Conservation (phyloP, 2,329 filamentous ascomycete species). For the Arthrinium phaeospermum region DNA sequence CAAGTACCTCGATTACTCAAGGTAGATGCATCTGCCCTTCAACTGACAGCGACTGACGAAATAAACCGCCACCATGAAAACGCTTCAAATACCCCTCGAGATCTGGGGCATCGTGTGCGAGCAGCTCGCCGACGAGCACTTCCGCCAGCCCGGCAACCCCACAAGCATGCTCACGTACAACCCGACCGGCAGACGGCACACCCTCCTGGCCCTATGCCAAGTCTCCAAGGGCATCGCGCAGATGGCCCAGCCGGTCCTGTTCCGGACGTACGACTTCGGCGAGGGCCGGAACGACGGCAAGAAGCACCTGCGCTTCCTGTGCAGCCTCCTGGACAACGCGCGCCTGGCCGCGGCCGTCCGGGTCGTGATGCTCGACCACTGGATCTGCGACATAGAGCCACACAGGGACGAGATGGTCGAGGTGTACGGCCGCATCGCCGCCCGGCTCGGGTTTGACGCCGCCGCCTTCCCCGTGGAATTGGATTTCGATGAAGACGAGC, state of each 20-base stretch:
- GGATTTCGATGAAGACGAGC: not conserved
- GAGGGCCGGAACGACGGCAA: not conserved
- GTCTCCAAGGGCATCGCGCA: not conserved
- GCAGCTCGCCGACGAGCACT: not conserved
- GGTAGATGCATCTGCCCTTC: too few species aligned
- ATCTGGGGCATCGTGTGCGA: not conserved
- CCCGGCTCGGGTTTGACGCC: not conserved
- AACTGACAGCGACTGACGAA: too few species aligned
- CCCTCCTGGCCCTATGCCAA: not conserved
- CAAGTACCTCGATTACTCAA: not conserved
- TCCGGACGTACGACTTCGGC: not conserved
- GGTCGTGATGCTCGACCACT: not conserved
- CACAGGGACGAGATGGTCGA: not conserved
- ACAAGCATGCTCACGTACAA: not conserved
- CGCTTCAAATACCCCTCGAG: not conserved
- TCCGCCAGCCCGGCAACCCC: not conserved
- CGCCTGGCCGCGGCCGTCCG: not conserved
- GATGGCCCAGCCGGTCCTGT: not conserved
- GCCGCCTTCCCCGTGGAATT: not conserved
- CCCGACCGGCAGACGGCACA: not conserved
- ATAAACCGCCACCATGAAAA: not conserved
- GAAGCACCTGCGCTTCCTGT: not conserved
- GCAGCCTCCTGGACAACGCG: not conserved
- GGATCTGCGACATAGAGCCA: not conserved
- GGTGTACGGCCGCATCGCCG: not conserved